Evolutionary conservation across 2,329 filamentous ascomycete species (phyloP).

Genomic region (Calonectria naviculata): DNA sequence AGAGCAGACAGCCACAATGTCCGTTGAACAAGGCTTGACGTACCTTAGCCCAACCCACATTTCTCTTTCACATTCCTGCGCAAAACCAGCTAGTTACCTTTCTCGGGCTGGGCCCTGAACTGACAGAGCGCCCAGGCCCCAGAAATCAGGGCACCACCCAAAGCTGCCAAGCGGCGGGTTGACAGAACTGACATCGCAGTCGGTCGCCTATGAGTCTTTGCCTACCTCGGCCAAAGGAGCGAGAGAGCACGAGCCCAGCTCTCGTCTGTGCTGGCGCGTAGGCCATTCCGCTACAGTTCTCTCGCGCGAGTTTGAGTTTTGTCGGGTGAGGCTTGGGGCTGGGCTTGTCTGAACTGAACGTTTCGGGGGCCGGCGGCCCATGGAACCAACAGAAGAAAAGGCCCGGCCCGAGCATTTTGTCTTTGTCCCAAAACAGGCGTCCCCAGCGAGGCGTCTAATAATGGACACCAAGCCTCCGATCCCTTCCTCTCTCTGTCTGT

Average conservation of each 20-base stretch:
- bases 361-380: constrained; percentile 16
- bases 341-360: constrained; percentile 18
- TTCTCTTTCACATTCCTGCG: not conserved
- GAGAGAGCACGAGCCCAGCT: constrained; percentile 35
- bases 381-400: constrained; percentile 32
- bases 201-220: constrained; percentile 22
- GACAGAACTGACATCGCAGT: constrained; percentile 23
- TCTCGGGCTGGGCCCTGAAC: constrained; percentile 1
- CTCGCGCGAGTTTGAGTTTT: constrained; percentile 29
- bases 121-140: constrained; percentile 4
- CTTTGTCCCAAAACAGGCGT: constrained; percentile 23
- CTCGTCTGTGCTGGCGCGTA: constrained; percentile 34
- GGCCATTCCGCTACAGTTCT: constrained; percentile 23
- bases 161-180: constrained; percentile 5
- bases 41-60: constrained; percentile 7
- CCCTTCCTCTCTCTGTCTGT: constrained; percentile 7
- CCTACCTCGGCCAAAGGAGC: constrained; percentile 35
- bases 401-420: constrained; percentile 38
- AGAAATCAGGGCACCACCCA: not conserved
- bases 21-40: constrained; percentile 6
- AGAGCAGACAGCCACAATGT: constrained; percentile 13
- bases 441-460: constrained; percentile 7
- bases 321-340: constrained; percentile 26
- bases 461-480: constrained; percentile 11
- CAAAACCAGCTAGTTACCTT: not conserved